Evolutionary conservation across 2,329 filamentous ascomycete species (phyloP), one percentile per base, ranked within the genome.

Genomic region (Endothia cerciana): DNA sequence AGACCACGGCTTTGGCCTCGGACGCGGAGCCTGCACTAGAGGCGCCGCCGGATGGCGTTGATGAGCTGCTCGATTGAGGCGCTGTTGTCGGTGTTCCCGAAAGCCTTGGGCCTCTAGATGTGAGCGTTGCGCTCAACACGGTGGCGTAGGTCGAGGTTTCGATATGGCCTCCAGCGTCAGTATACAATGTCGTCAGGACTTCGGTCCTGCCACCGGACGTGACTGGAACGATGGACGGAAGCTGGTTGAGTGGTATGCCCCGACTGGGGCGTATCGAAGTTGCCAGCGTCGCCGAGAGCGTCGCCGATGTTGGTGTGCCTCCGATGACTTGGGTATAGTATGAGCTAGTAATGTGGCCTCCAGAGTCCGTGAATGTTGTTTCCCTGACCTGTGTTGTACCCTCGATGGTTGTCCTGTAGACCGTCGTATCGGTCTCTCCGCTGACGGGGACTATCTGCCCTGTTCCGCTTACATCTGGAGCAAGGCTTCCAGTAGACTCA

Each of bases 301-400:
- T 59, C 11, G 36, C n/a, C 2, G n/a, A 56, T 17, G 57, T 47
- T 17, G 49, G 47, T 8, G 43, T 65, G 13, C 43, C 64, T 17
- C 53, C 51, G 11, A 41, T 8, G 5, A 62, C 38, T 17, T 22
- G 49, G 7, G 41, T 58, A 30, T 58, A 58, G 17, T 33, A 43
- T 11, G 60, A 51, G 19, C 40, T 58, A 5, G 25, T 53, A 3
- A 41, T 13, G 17, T 28, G 51, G 6, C 63, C 63, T 11, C 19
- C 38, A 22, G 38, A 25, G 25, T 65, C 30, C 22, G 58, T 65
- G 25, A 49, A 65, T 13, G 58, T 57, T 22, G 49, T 65, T 4
- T 41, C 15, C n/a, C 13, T 38, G 30, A 61, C 17, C 19, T 57
- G 38, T 4, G 49, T 65, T 19, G 40, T 57, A 5, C 58, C 64